Conservation (phyloP, 2,329 filamentous ascomycete genomes). For the Myriosclerotinia duriaeana region DNA sequence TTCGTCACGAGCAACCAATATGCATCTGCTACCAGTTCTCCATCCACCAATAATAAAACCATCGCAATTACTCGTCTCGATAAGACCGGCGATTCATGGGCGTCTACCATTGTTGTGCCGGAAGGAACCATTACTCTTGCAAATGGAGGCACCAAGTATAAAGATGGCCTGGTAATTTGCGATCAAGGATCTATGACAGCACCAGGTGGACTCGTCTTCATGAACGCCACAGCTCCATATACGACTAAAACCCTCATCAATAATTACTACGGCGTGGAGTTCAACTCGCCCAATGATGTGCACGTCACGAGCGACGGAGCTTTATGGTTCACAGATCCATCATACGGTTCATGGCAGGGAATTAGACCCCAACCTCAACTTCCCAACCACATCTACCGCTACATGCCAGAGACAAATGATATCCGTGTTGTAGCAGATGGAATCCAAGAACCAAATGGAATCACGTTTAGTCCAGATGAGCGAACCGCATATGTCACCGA, state of each 20-base stretch:
- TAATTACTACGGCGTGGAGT: slow-evolving; percentile 57
- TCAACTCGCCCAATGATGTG: slow-evolving; percentile 60
- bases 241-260: slow-evolving; percentile 50
- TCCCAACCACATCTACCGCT: slow-evolving; percentile 58
- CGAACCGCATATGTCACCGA: slow-evolving; percentile 55
- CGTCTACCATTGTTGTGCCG: slow-evolving; percentile 20
- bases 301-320: slow-evolving; percentile 53
- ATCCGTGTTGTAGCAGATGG: slow-evolving; percentile 57
- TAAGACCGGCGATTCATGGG: slow-evolving; percentile 49
- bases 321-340: slow-evolving; percentile 62
- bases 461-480: slow-evolving; percentile 57
- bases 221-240: slow-evolving; percentile 28
- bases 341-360: slow-evolving; percentile 58
- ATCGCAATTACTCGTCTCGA: slow-evolving; percentile 29
- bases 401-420: slow-evolving; percentile 51
- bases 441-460: slow-evolving; percentile 55
- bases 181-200: slow-evolving; percentile 29
- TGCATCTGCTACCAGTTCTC: slow-evolving; percentile 41
- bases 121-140: slow-evolving; percentile 24
- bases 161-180: slow-evolving; percentile 28
- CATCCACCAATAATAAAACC: slow-evolving; percentile 25
- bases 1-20: slow-evolving; percentile 47
- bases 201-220: slow-evolving; percentile 26
- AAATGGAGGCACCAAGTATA: slow-evolving; percentile 29
- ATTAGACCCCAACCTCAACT: slow-evolving; percentile 55